A percentile compares a stretch with the other conserved stretches of the same genome.
These are phyloP conservation scores for Wickerhamomyces canadensis DNA, from an alignment of 805 yeast genomes.

Conservation along the genomic window DNA sequence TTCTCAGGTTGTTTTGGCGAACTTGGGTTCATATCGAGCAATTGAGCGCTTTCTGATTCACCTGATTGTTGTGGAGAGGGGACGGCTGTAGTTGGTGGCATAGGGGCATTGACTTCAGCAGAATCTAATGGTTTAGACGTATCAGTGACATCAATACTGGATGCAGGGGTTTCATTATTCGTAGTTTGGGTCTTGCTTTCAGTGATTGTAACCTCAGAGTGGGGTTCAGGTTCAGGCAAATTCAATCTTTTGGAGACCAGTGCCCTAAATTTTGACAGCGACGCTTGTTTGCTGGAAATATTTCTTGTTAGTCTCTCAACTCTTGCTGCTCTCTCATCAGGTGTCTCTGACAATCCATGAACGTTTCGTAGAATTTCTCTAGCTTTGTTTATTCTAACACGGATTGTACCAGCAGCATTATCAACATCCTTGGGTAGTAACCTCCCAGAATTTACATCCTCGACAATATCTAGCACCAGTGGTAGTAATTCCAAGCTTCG, in stretches of 20 bases:
- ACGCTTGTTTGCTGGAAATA: slow-evolving; percentile 24
- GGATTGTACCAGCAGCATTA: slow-evolving; percentile 40
- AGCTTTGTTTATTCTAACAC: slow-evolving; percentile 34
- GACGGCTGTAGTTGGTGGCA: no score
- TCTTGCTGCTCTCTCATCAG: slow-evolving; percentile 29
- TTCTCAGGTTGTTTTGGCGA: neutral
- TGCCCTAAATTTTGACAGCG: slow-evolving; percentile 19
- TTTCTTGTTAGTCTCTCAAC: slow-evolving; percentile 30
- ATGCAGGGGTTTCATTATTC: no score
- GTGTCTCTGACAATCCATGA: slow-evolving; percentile 40
- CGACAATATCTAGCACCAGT: slow-evolving; percentile 34
- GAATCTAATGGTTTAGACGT: no score
- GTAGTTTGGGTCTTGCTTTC: no score
- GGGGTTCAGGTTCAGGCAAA: slow-evolving; percentile 3
- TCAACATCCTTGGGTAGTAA: slow-evolving; percentile 38
- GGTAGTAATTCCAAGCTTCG: slow-evolving; percentile 34
- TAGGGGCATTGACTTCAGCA: no score
- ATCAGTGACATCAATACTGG: no score
- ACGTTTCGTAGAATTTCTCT: slow-evolving; percentile 33
- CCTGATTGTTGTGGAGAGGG: no score
- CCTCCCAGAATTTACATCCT: slow-evolving; percentile 33
- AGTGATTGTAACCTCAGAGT: no score
- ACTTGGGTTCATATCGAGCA: no score
- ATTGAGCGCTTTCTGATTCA: no score
- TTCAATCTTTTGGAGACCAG: slow-evolving; percentile 13